These are phyloP conservation scores for Penicillium goetzii DNA, from an alignment of 495 filamentous ascomycete genomes.

Conservation along the genomic window DNA sequence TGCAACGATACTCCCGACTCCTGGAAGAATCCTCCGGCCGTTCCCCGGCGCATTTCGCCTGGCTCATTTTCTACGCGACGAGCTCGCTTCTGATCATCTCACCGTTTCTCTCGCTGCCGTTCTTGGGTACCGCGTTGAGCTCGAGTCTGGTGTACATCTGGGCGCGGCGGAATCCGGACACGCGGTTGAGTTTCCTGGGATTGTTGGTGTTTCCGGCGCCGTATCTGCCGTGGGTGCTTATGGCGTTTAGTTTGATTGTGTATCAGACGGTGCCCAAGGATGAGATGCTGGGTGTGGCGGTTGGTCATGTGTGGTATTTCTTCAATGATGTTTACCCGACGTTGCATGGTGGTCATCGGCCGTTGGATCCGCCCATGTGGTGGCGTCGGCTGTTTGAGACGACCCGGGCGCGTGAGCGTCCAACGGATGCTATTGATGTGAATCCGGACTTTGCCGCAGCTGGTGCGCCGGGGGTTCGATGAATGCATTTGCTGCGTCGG, in stretches of 20 bases:
- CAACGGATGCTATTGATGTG: conserved; percentile 35
- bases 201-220: conserved; percentile 90
- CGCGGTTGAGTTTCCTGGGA: conserved; percentile 86
- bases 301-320: conserved; percentile 98
- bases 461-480: conserved; percentile 46
- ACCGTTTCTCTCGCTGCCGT: conserved; percentile 82
- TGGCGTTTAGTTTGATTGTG: conserved; percentile 83
- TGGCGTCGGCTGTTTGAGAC: conserved; percentile 86
- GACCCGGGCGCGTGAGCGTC: conserved; percentile 27
- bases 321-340: conserved; percentile 96
- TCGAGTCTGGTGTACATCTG: conserved; percentile 97
- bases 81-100: conserved; percentile 76
- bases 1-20: conserved; percentile 93
- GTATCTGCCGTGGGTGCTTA: conserved; percentile 94
- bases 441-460: conserved; percentile 46
- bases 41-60: conserved; percentile 90
- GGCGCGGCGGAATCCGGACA: conserved; percentile 92
- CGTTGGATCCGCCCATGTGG: conserved; percentile 88
- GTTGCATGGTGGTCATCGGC: conserved; percentile 80
- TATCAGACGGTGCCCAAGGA: conserved; percentile 91
- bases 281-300: conserved; percentile 89
- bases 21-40: conserved; percentile 91
- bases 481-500: conserved; percentile 12
- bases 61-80: conserved; percentile 86
- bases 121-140: conserved; percentile 86